phyloP scores from a whole-genome alignment of 129 eudicot genomes.

The Artemisia argyi region DNA sequence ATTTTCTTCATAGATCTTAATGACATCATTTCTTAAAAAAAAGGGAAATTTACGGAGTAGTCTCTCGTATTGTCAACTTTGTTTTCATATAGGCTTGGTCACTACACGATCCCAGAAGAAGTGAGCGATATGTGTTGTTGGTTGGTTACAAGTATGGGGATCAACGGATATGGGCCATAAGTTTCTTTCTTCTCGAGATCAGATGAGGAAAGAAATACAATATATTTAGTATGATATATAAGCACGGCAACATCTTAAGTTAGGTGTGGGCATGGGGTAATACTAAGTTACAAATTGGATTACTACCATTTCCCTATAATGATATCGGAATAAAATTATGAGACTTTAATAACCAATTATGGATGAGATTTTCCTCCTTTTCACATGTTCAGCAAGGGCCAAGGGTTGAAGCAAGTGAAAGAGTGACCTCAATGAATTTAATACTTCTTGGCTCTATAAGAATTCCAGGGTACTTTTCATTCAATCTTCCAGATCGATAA shows the following conservation, averaged over 20 bases:
- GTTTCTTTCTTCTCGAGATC: slow-evolving; percentile 1
- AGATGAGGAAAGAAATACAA: no score
- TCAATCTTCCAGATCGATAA: not conserved
- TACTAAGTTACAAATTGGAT: not conserved
- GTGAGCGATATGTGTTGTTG: slow-evolving; percentile 62
- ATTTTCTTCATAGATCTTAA: not conserved
- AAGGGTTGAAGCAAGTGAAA: not conserved
- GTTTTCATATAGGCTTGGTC: slow-evolving; percentile 65
- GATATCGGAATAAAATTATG: slow-evolving; percentile 10
- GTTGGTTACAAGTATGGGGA: slow-evolving; percentile 49
- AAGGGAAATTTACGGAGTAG: not conserved
- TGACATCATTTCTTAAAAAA: not conserved
- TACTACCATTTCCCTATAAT: slow-evolving; percentile 2
- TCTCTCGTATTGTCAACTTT: slow-evolving; percentile 4
- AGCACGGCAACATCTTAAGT: not conserved
- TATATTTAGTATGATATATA: not conserved
- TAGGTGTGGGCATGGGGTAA: slow-evolving; percentile 13
- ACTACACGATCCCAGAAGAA: slow-evolving; percentile 74
- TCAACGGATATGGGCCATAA: slow-evolving; percentile 36
- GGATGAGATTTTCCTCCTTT: slow-evolving; percentile 4
- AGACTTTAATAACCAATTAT: not conserved
- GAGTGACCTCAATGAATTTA: not conserved
- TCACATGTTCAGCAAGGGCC: not conserved
- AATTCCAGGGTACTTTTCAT: not conserved
- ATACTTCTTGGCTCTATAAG: not conserved